phyloP scores from a whole-genome alignment of 768 basidiomycete genomes.

The Leccinum imitatum region DNA sequence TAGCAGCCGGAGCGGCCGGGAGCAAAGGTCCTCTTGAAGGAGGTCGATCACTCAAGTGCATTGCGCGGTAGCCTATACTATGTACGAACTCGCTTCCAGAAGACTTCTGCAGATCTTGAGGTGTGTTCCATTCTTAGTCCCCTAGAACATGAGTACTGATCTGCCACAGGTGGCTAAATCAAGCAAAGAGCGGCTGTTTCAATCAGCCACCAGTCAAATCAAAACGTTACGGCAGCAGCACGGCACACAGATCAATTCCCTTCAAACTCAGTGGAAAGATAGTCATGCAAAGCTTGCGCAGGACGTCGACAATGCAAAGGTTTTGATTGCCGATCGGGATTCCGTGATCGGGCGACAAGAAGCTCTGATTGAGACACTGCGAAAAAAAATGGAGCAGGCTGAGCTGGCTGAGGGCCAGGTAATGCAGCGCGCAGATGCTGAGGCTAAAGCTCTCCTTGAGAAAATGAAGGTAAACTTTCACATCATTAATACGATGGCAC shows the following conservation, averaged over 20 bases:
- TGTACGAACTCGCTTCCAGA: not conserved
- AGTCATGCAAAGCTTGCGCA: not conserved
- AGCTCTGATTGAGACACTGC: not conserved
- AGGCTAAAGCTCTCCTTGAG: not conserved
- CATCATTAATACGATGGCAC: not conserved
- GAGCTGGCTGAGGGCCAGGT: not conserved
- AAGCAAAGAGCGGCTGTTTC: not conserved
- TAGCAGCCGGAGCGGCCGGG: not conserved
- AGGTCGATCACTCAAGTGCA: not conserved
- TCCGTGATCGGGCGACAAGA: not conserved
- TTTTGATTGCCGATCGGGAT: not conserved
- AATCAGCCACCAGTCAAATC: not conserved
- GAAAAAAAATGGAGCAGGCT: not conserved
- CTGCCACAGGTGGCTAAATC: not conserved
- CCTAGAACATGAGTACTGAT: not conserved
- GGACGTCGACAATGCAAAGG: not conserved
- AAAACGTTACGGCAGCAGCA: not conserved
- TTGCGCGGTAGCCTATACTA: not conserved
- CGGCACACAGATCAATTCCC: not conserved
- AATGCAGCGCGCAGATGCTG: not conserved
- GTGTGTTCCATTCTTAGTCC: not conserved
- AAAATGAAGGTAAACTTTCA: not conserved
- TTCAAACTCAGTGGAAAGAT: not conserved
- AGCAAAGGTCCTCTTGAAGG: not conserved
- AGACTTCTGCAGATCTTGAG: not conserved